Conservation (phyloP, 352 stramenopile species). For the Aphanomyces stellatus region DNA sequence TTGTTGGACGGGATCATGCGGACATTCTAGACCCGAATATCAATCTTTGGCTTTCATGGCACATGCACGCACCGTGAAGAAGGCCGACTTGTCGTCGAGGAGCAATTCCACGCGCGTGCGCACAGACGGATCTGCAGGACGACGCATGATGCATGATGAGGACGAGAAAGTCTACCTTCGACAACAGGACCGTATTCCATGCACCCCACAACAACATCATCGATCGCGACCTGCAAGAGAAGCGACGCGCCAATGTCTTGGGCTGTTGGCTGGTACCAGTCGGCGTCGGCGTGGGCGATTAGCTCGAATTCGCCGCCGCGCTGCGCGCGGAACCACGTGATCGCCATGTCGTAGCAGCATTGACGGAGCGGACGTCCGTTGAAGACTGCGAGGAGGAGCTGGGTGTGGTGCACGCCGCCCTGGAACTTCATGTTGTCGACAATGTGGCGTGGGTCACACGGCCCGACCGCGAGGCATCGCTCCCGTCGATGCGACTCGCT, state of each 20-base stretch:
- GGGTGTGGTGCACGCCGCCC: slow-evolving; percentile 74
- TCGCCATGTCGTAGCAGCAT: slow-evolving; percentile 57
- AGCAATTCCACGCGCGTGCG: slow-evolving; percentile 81
- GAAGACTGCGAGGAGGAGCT: slow-evolving; percentile 71
- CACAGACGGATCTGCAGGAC: slow-evolving; percentile 46
- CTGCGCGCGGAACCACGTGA: slow-evolving; percentile 66
- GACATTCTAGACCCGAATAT: slow-evolving; percentile 38
- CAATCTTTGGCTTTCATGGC: too few relatives aligned
- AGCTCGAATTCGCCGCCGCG: slow-evolving; percentile 61
- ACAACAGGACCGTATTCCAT: slow-evolving; percentile 78
- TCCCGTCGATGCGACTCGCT: background rate
- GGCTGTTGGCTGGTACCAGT: slow-evolving; percentile 72
- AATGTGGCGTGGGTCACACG: slow-evolving; percentile 51
- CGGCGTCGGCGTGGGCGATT: slow-evolving; percentile 49
- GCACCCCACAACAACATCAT: slow-evolving; percentile 71
- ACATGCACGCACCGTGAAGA: slow-evolving; percentile 58
- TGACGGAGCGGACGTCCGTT: slow-evolving; percentile 51
- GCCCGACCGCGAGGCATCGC: slow-evolving; percentile 1
- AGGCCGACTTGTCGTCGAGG: slow-evolving; percentile 62
- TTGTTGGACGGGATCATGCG: slow-evolving; percentile 34
- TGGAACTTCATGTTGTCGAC: slow-evolving; percentile 68
- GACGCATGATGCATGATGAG: background rate
- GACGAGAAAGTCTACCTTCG: slow-evolving; percentile 23
- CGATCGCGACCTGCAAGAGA: slow-evolving; percentile 63
- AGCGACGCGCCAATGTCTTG: slow-evolving; percentile 74